Base-by-base conservation (phyloP, 306 rosid genomes). In the Cicer judaicum region DNA sequence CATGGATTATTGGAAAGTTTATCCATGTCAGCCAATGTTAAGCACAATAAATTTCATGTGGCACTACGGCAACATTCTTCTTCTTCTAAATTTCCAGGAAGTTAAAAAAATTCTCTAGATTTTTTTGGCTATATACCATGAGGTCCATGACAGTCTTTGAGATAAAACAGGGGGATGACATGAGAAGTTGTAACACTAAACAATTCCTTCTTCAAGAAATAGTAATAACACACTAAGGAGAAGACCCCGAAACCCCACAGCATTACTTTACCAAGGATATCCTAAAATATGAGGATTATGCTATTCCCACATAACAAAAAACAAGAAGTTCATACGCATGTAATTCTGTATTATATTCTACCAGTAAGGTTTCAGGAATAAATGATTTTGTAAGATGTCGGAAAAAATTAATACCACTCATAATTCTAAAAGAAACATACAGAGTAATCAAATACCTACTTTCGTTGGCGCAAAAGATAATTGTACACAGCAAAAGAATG, bases 271-370 rank as follows among this genome's bases (percentile, higher is more conserved):
- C 21, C 39, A 39, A 72, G 19, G 44, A 53, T 64, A 64, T 41
- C 50, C 41, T 12, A 50, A 75, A 49, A 53, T 13, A 6, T 12
- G 72, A 10, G 54, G 29, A 39, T 16, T 6, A 66, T 15, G 4
- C 10, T 21, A 56, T 39, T 64, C 9, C 43, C n/a, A 21, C 42
- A 76, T 7, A 66, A 76, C 13, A 12, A 46, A 14, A 5, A 44
- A 43, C 18, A 73, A 61, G 4, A 29, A 55, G 14, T 55, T 41
- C 16, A 8, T 2, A 5, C 0, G 4, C 48, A 65, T 7, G 14
- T 43, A 54, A 76, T 53, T 19, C 75, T 47, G 68, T 44, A 67
- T 68, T 57, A 68, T 6, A 50, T 19, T 67, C 73, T 55, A n/a
- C 42, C 12, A 41, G 69, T 19, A 4, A 15, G 36, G 56, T 66